Conservation (phyloP, 495 filamentous ascomycete species). For the Thermothielavioides terrestris region DNA sequence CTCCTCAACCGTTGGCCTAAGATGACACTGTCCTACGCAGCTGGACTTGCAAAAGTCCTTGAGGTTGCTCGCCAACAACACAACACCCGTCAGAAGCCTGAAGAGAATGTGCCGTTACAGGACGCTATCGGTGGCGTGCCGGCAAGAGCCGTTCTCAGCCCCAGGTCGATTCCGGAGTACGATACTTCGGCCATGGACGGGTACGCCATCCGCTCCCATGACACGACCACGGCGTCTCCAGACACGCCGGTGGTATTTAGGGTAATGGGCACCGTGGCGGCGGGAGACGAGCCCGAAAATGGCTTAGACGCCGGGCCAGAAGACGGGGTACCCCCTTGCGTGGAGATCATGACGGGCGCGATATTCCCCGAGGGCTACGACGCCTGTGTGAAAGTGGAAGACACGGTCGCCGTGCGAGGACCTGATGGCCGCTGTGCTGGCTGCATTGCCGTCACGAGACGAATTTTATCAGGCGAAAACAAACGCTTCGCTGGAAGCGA, state of each 20-base stretch:
- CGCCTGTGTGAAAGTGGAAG: not conserved
- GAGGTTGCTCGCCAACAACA: not conserved
- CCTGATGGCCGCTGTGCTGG: not conserved
- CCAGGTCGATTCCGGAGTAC: not conserved
- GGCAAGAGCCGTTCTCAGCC: not conserved
- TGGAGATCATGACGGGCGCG: not conserved
- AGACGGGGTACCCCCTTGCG: no score
- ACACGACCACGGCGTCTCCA: not conserved
- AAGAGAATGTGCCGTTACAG: not conserved
- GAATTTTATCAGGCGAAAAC: not conserved
- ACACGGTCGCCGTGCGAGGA: not conserved
- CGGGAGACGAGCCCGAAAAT: not conserved
- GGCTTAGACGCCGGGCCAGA: no score
- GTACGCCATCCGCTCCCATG: not conserved
- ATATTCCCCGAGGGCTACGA: not conserved
- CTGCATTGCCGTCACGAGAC: not conserved
- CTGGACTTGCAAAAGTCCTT: not conserved
- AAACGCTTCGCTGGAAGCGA: not conserved
- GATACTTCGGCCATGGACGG: conserved; percentile 1
- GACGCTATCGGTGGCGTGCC: not conserved
- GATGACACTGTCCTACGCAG: not conserved
- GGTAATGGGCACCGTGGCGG: not conserved
- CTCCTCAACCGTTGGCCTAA: no score
- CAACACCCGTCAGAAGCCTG: not conserved
- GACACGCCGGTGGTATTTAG: not conserved